phyloP scores from a whole-genome alignment of 441 rosid genomes.

The Flueggea neowawraea region DNA sequence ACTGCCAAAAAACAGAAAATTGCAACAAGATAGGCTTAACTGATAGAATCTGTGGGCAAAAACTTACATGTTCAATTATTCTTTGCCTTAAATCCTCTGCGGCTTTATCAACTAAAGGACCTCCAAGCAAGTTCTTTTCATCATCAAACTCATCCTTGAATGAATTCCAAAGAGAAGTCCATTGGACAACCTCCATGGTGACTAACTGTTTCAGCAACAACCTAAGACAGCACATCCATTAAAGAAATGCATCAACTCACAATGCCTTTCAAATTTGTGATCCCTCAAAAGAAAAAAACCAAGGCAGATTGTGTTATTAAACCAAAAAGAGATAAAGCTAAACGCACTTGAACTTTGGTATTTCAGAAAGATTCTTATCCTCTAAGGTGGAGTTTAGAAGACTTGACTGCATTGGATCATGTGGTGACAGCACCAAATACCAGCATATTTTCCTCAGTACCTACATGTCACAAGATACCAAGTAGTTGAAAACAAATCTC shows the following conservation, averaged over 20 bases:
- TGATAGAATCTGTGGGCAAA: neutral
- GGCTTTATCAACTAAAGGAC: slow-evolving; percentile 88
- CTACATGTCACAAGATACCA: slow-evolving; percentile 28
- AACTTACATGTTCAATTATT: slow-evolving; percentile 88
- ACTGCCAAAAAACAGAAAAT: neutral
- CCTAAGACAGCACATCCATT: slow-evolving; percentile 32
- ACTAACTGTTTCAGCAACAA: slow-evolving; percentile 86
- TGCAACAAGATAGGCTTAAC: neutral
- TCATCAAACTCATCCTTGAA: slow-evolving; percentile 85
- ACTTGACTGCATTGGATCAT: slow-evolving; percentile 96
- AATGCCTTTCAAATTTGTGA: neutral
- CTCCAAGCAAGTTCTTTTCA: slow-evolving; percentile 87
- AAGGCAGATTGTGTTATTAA: neutral
- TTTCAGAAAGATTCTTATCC: slow-evolving; percentile 81
- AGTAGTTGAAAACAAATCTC: slow-evolving; percentile 11
- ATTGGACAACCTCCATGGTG: slow-evolving; percentile 95
- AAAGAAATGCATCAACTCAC: neutral
- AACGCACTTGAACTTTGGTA: slow-evolving; percentile 85
- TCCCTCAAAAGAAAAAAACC: no score
- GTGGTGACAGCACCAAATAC: slow-evolving; percentile 85
- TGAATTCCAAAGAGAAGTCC: slow-evolving; percentile 92
- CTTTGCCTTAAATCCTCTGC: slow-evolving; percentile 90
- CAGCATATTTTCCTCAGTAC: slow-evolving; percentile 93
- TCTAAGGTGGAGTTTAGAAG: slow-evolving; percentile 83
- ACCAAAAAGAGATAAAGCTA: neutral